phyloP scores from a whole-genome alignment of 78 protist species.

The Parvularia atlantis region DNA sequence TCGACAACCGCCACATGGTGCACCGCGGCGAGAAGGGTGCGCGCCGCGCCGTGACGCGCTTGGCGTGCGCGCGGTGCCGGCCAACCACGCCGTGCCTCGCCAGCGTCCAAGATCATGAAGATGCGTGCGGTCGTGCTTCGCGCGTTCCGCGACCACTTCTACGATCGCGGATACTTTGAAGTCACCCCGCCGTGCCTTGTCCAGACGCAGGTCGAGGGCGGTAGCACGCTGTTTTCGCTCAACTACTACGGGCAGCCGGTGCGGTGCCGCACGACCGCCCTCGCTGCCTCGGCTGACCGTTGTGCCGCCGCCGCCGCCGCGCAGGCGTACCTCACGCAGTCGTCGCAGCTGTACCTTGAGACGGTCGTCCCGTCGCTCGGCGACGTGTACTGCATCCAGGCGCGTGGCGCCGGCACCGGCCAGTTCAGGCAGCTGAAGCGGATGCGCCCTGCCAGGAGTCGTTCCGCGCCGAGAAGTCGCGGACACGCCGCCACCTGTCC shows the following conservation, averaged over 20 bases:
- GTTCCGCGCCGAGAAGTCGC: constrained; percentile 85
- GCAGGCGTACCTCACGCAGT: constrained; percentile 87
- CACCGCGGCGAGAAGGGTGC: constrained; percentile 68
- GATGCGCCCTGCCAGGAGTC: too few relatives aligned
- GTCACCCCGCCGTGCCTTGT: constrained; percentile 92
- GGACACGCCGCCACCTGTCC: constrained; percentile 86
- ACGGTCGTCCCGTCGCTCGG: constrained; percentile 79
- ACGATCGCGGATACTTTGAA: constrained; percentile 50
- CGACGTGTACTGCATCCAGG: constrained; percentile 73
- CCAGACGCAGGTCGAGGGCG: constrained; percentile 90
- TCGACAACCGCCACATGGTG: constrained; percentile 81
- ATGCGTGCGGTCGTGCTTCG: constrained; percentile 33
- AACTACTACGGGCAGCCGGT: constrained; percentile 66
- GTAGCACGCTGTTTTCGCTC: constrained; percentile 73
- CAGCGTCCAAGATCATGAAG: constrained; percentile 45
- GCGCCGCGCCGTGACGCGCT: too few relatives aligned
- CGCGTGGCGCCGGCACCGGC: too few relatives aligned
- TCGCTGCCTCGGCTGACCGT: too few relatives aligned
- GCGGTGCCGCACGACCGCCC: too few relatives aligned
- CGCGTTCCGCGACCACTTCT: constrained; percentile 78
- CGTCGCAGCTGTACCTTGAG: constrained; percentile 91
- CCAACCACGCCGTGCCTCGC: too few relatives aligned
- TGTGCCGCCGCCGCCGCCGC: background rate
- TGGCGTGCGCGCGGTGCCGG: too few relatives aligned
- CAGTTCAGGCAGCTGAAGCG: too few relatives aligned